Evolutionary conservation across 768 basidiomycete genomes (phyloP), one percentile per base, ranked within the genome.

Genomic region (Suillus spraguei): DNA sequence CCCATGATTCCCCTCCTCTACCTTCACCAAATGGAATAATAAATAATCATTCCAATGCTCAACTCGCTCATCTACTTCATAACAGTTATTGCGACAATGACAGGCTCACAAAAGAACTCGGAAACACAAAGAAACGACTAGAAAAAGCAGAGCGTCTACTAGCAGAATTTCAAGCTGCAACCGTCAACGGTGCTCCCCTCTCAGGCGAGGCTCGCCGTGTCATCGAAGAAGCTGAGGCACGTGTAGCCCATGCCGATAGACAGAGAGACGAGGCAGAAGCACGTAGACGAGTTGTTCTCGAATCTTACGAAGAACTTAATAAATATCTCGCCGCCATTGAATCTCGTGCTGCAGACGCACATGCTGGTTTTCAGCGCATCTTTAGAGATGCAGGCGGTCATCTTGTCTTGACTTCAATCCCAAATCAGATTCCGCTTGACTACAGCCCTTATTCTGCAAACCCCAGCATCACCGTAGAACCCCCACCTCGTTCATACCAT

Each of bases 61-160:
- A 84, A 63, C 85, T 90, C 69, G 87, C 88, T 16, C 67, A 77
- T 8, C 80, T 89, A 55, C 85, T 90, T 70, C 70, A 83, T 5
- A 76, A 81, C 42, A 79, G 83, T 53, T 85, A 84, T 68, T 77
- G 77, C 66, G 87, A 89, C 52, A 71, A 75, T 41, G 88, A 89
- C 13, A 14, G 60, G 24, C 80, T 89, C 54, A 78, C 80, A 22
- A 78, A 77, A 41, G 85, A 89, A 63, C 83, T 89, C 65, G 63
- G 69, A 2, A 20, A 66, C 0, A 64, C 75, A 0, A 71, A 74
- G 38, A 81, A 79, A 60, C 81, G 86, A 52, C 83, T 83, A 0
- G 87, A 87, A 49, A 80, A 83, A 65, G 80, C 83, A 0, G 89
- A 89, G 59, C 78, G 83, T 1, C 74, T 80, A 49, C 65, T 82